A percentile compares a stretch with the other conserved stretches of the same genome.
Conservation (phyloP, 345 rosid genomes). For the Citrus australasica region DNA sequence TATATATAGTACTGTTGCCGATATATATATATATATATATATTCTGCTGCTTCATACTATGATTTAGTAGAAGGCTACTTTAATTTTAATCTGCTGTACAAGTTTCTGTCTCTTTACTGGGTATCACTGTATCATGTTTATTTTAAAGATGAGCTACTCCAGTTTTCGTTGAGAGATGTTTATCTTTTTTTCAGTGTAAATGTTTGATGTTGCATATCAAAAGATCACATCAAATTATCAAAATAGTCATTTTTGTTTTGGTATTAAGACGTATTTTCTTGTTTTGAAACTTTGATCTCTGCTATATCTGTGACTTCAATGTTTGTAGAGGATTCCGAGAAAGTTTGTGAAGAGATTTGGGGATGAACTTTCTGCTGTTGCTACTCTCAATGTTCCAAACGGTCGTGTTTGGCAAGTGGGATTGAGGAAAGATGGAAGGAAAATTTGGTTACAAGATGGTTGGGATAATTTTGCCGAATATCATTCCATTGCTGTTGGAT, state of each 20-base stretch:
- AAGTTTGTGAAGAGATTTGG: conserved; percentile 31
- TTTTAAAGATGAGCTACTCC: not conserved
- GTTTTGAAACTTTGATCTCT: not conserved
- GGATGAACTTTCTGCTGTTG: conserved; percentile 35
- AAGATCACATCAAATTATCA: not conserved
- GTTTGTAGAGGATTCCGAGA: conserved; percentile 37
- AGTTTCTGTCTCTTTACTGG: not conserved
- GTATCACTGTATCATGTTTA: not conserved
- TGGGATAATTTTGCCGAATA: conserved; percentile 38
- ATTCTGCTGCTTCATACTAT: not conserved
- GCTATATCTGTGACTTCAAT: not conserved
- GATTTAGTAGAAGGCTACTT: not conserved
- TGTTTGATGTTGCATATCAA: not conserved
- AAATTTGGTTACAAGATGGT: conserved; percentile 42
- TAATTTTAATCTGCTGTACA: not conserved
- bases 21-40: too few relatives aligned
- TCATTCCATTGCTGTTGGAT: conserved; percentile 30
- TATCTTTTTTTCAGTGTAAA: not conserved
- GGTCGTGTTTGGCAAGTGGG: conserved; percentile 42
- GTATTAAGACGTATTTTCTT: not conserved
- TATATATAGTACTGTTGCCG: too few relatives aligned
- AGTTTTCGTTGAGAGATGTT: not conserved
- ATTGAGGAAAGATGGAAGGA: conserved; percentile 16
- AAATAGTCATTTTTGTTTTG: not conserved
- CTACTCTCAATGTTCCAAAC: conserved; percentile 26